Evolutionary conservation across 805 yeast genomes (phyloP).

Genomic region (Teunomyces atbi): DNA sequence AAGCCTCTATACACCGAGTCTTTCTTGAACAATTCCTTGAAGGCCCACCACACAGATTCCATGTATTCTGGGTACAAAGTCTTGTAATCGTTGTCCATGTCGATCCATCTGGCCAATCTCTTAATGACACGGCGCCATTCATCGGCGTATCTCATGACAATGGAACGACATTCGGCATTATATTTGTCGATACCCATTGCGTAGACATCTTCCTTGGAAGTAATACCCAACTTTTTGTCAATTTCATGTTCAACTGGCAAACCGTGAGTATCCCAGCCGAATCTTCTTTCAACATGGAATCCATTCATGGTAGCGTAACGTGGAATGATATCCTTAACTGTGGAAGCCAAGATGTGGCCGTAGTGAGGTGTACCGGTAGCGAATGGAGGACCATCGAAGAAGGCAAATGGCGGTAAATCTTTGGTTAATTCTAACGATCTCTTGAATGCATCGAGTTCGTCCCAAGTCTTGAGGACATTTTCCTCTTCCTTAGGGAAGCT

Average conservation of each 20-base stretch:
- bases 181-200: slow-evolving; percentile 91
- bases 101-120: slow-evolving; percentile 98
- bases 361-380: slow-evolving; percentile 99
- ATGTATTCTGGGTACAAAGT: slow-evolving; percentile 92
- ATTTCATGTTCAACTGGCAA: slow-evolving; percentile 98
- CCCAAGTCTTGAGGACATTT: slow-evolving; percentile 76
- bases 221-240: slow-evolving; percentile 93
- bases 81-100: slow-evolving; percentile 96
- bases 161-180: slow-evolving; percentile 91
- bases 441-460: slow-evolving; percentile 91
- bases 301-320: slow-evolving; percentile 98
- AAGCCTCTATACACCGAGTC: slow-evolving; percentile 90
- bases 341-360: slow-evolving; percentile 95
- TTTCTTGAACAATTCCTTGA: slow-evolving; percentile 81
- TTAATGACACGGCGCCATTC: slow-evolving; percentile 95
- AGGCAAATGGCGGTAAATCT: slow-evolving; percentile 84
- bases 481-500: slow-evolving; percentile 91
- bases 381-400: slow-evolving; percentile 99
- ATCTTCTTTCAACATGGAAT: slow-evolving; percentile 91
- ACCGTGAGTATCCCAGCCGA: slow-evolving; percentile 99
- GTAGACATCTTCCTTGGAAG: slow-evolving; percentile 92
- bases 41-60: slow-evolving; percentile 99
- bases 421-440: slow-evolving; percentile 78
- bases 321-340: slow-evolving; percentile 96
- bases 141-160: slow-evolving; percentile 94